These are phyloP conservation scores for Zygnema cylindricum DNA, from an alignment of 139 green algal genomes.

Conservation along the genomic window DNA sequence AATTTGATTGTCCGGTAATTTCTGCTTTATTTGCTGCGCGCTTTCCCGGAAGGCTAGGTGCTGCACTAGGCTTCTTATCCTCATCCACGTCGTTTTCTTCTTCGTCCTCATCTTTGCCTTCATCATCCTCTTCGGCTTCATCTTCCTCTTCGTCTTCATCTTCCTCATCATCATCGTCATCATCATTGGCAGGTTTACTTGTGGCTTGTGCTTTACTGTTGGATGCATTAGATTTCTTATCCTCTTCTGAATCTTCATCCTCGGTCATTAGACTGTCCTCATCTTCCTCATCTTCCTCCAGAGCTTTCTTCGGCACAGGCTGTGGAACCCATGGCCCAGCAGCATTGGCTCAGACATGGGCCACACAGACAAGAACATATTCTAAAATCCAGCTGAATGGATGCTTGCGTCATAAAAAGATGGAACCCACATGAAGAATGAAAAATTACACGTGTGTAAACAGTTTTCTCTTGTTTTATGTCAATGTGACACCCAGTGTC, in stretches of 20 bases:
- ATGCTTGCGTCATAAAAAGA: background rate
- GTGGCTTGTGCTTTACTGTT: background rate
- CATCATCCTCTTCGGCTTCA: slow-evolving; percentile 30
- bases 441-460: too few relatives aligned
- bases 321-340: background rate
- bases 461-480: too few relatives aligned
- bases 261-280: background rate
- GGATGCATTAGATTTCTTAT: background rate
- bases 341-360: background rate
- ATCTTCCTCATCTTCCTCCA: background rate
- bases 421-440: background rate
- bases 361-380: background rate
- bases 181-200: background rate
- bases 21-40: slow-evolving; percentile 17
- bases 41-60: background rate
- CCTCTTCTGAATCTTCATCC: background rate
- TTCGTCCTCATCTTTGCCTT: slow-evolving; percentile 17
- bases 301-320: background rate
- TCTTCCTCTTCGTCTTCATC: slow-evolving; percentile 49
- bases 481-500: too few relatives aligned
- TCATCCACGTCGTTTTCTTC: background rate
- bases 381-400: background rate
- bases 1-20: background rate
- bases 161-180: slow-evolving; percentile 22
- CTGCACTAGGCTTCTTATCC: background rate